Evolutionary conservation across 2,329 filamentous ascomycete genomes (phyloP).

Genomic region (Didymosphaeria variabile): DNA sequence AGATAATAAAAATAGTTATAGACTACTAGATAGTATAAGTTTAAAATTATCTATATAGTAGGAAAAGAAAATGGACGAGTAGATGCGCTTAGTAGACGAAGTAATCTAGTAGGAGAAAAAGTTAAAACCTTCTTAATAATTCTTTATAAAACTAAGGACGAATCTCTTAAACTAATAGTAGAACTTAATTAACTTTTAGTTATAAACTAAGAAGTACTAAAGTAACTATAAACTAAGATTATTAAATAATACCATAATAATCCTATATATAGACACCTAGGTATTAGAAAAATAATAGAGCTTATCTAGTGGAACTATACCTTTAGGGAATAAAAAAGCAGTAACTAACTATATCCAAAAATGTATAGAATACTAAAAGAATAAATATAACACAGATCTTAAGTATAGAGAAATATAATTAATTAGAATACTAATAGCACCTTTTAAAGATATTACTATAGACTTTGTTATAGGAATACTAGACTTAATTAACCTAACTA

Average conservation of each 20-base stretch:
- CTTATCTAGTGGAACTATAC: constrained; percentile 5
- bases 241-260: constrained; percentile 1
- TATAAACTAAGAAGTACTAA: neutral
- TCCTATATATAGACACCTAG: no score
- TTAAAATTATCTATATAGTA: no score
- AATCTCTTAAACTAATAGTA: neutral
- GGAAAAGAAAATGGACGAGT: constrained; percentile 1
- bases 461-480: constrained; percentile 18
- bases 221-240: neutral
- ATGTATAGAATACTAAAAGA: constrained; percentile 14
- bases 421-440: constrained; percentile 8
- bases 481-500: constrained; percentile 7
- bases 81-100: neutral
- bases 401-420: constrained; percentile 18
- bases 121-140: neutral
- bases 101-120: constrained; percentile 1
- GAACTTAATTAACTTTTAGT: constrained; percentile 1
- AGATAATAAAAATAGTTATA: no score
- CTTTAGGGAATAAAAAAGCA: constrained; percentile 1
- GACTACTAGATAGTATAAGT: no score
- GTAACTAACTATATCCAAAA: constrained; percentile 1
- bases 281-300: no score
- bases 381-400: constrained; percentile 13
- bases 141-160: neutral
- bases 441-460: constrained; percentile 13